Base-by-base conservation (phyloP, 2,329 filamentous ascomycete genomes). In the Elsinoe fawcettii region DNA sequence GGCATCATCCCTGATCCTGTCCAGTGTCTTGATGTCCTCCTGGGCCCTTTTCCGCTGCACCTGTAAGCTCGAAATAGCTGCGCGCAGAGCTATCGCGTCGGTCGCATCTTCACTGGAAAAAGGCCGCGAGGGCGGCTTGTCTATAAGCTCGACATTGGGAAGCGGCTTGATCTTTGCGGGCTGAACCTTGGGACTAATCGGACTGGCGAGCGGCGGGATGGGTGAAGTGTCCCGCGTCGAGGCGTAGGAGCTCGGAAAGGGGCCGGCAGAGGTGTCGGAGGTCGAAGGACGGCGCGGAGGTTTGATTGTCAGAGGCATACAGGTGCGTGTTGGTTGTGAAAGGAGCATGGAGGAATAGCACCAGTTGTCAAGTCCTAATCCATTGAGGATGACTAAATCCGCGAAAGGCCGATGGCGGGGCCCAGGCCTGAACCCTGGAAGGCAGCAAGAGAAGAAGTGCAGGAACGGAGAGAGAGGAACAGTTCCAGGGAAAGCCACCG, bases 51-150 rank as follows among this genome's bases (percentile, higher is more conserved):
- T 83, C 62, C 85, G 85, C 74, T 97, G 92, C 62, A 95, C 79
- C 73, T 95, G 90, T 47, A 97, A 77, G 54, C 96, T 84, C 7
- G 88, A 86, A 60, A 96, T 90, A 46, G 91, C 88, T 23, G 87
- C 88, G 63, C 86, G 85, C 59, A 96, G 79, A 4, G 92, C 92
- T 60, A 96, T 86, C 22, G 87, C 90, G 75, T 97, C 92, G 6
- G 89, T 85, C 67, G 95, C 95, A 53, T 77, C 73, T 59, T 71
- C 73, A 63, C 74, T 72, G 18, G 72, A 72, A 63, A 79, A 77
- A 6, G 76, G 72, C 43, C 73, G 66, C 16, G 74, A 69, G 22
- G 72, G 65, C 23, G 75, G 75, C 58, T 70, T 71, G 12, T 69
- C 66, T 30, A 71, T 74, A 64, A 74, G 75, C 34, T 66, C 60